Conservation (phyloP, 257 asterid species). For the Vinca minor region DNA sequence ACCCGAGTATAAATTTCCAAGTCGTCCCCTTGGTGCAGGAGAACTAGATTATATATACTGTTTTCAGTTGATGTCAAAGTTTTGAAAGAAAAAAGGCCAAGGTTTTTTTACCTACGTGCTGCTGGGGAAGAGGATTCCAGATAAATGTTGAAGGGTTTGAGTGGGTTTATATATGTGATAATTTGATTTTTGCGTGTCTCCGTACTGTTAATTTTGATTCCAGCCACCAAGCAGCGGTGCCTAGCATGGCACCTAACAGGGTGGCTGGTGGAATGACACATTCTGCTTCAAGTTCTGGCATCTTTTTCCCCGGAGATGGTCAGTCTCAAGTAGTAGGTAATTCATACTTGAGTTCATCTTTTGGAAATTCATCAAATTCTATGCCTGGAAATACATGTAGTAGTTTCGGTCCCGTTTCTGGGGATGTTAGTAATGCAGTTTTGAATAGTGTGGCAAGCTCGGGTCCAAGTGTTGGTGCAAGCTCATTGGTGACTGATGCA, state of each 20-base stretch:
- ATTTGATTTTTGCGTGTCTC: not conserved
- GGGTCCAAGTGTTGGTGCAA: conserved; percentile 89
- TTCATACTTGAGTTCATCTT: conserved; percentile 61
- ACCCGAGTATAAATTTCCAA: not conserved
- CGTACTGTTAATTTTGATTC: conserved; percentile 10
- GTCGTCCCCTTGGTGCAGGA: not conserved
- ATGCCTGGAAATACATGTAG: conserved; percentile 48
- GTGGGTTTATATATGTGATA: conserved; percentile 1
- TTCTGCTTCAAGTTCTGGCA: conserved; percentile 79
- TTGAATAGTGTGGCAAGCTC: conserved; percentile 70
- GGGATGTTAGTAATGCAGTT: too few relatives aligned
- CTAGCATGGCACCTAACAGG: conserved; percentile 63
- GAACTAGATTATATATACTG: not conserved
- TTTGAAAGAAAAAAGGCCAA: conserved; percentile 1
- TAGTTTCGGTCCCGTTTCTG: conserved; percentile 46
- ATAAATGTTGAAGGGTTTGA: not conserved
- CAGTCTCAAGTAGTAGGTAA: conserved; percentile 61
- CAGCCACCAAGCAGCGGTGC: conserved; percentile 30
- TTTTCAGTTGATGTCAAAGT: not conserved
- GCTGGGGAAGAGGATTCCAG: conserved; percentile 10
- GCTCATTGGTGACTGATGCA: conserved; percentile 96
- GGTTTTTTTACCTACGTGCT: conserved; percentile 2
- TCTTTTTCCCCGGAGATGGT: conserved; percentile 72
- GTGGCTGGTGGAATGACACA: conserved; percentile 68
- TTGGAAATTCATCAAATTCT: conserved; percentile 56